Percentiles rank a stretch among this genome's conserved stretches.
phyloP scores from a whole-genome alignment of 345 rosid species.

The Litchi chinensis region DNA sequence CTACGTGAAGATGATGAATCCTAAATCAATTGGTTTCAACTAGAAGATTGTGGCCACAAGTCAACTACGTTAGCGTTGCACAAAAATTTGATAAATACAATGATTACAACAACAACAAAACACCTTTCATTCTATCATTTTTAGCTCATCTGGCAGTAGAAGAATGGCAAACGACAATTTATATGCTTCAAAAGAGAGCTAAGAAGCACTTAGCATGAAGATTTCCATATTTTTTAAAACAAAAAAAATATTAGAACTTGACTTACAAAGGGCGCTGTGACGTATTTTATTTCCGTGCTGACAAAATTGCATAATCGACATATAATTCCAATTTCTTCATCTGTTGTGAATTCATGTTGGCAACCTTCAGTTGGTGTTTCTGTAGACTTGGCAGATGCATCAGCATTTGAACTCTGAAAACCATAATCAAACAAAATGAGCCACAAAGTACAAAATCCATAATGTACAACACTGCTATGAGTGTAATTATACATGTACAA shows the following conservation, averaged over 20 bases:
- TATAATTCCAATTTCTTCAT: conserved; percentile 81
- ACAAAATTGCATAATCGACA: conserved; percentile 74
- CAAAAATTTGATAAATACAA: too few species aligned
- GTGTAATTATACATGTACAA: not conserved
- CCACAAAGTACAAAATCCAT: not conserved
- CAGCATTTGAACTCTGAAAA: conserved; percentile 46
- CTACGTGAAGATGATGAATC: not conserved
- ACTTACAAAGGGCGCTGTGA: conserved; percentile 90
- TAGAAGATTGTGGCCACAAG: not conserved
- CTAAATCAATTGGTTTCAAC: not conserved
- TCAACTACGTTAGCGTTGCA: not conserved
- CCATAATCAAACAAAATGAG: conserved; percentile 22
- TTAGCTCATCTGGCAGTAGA: too few species aligned
- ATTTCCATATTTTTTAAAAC: too few species aligned
- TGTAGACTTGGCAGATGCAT: conserved; percentile 39
- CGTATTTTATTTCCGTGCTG: conserved; percentile 70
- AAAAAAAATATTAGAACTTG: not conserved
- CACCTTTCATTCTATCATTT: too few species aligned
- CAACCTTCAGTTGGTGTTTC: conserved; percentile 49
- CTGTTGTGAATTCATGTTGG: conserved; percentile 59
- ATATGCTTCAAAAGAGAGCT: too few species aligned
- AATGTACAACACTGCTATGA: not conserved
- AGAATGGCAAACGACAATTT: too few species aligned
- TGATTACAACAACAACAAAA: too few species aligned
- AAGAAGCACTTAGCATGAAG: too few species aligned